Evolutionary conservation across 2,329 filamentous ascomycete species (phyloP).

Genomic region (Ramularia collo-cygni): DNA sequence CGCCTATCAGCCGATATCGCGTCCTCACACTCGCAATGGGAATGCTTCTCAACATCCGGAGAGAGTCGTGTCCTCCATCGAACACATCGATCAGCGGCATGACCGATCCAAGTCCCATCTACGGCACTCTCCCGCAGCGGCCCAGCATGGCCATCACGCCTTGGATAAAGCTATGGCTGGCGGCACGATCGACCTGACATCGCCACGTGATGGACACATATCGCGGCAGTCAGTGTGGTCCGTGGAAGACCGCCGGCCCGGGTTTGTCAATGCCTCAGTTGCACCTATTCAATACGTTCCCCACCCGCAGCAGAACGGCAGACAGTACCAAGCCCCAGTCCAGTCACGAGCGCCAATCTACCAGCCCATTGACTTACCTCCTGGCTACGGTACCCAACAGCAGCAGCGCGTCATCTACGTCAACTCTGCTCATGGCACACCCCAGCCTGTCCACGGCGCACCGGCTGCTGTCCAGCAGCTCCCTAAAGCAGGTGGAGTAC

Average conservation of each 20-base stretch:
- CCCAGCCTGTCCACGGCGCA: conserved; percentile 27
- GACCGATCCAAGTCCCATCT: background rate
- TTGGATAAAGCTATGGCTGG: background rate
- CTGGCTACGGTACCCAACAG: background rate
- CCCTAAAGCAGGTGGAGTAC: conserved; percentile 6
- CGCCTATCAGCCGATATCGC: background rate
- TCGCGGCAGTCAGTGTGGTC: background rate
- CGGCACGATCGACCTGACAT: background rate
- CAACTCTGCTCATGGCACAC: conserved; percentile 5
- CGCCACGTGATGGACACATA: background rate
- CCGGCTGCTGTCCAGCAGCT: conserved; percentile 29
- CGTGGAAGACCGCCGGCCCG: conserved; percentile 1
- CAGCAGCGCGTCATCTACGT: conserved; percentile 10
- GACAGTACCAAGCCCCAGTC: conserved; percentile 4
- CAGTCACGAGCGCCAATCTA: background rate
- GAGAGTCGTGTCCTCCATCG: background rate
- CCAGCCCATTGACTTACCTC: background rate
- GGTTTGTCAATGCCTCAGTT: conserved; percentile 17
- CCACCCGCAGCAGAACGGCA: conserved; percentile 3
- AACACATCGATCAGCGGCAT: background rate
- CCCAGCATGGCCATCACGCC: background rate
- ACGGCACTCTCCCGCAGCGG: background rate
- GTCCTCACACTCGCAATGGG: background rate
- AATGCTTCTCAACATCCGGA: background rate
- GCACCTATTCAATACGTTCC: conserved; percentile 19